phyloP scores from a whole-genome alignment of 1,284 basidiomycete species.

The Singerocomus inundabilis region DNA sequence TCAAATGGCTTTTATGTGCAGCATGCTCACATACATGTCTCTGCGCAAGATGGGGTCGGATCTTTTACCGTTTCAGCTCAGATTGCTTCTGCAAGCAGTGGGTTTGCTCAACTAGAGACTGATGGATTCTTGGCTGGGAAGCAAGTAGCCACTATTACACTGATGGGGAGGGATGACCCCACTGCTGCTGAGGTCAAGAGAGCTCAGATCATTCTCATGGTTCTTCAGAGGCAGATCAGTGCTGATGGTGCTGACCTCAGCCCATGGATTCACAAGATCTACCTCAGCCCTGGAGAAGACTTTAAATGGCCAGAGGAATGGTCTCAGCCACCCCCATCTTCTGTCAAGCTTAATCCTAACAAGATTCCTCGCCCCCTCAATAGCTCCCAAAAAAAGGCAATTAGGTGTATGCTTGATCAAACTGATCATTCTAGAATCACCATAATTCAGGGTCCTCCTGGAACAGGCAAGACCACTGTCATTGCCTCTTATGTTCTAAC shows the following conservation, averaged over 20 bases:
- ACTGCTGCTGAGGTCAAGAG: slow-evolving; percentile 52
- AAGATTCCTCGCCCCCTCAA: slow-evolving; percentile 28
- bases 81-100: slow-evolving; percentile 1
- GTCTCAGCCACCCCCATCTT: slow-evolving; percentile 18
- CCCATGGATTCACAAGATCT: slow-evolving; percentile 61
- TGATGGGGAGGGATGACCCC: slow-evolving; percentile 50
- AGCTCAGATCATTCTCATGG: slow-evolving; percentile 42
- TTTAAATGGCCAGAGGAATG: slow-evolving; percentile 46
- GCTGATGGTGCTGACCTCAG: slow-evolving; percentile 39
- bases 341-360: slow-evolving; percentile 16
- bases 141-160: slow-evolving; percentile 36
- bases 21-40: slow-evolving; percentile 18
- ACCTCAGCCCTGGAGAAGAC: slow-evolving; percentile 35
- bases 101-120: slow-evolving; percentile 14
- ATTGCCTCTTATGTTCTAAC: slow-evolving; percentile 47
- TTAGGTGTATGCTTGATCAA: slow-evolving; percentile 29
- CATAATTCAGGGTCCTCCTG: slow-evolving; percentile 50
- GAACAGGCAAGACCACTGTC: slow-evolving; percentile 45
- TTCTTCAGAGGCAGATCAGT: slow-evolving; percentile 46
- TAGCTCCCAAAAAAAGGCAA: slow-evolving; percentile 26
- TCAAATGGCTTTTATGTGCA: slow-evolving; percentile 8
- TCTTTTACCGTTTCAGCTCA: slow-evolving; percentile 17
- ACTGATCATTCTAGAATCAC: slow-evolving; percentile 26
- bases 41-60: slow-evolving; percentile 15
- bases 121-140: slow-evolving; percentile 24